Conservation (phyloP, 1,139 yeast genomes). For the Debaryomyces nepalensis region DNA sequence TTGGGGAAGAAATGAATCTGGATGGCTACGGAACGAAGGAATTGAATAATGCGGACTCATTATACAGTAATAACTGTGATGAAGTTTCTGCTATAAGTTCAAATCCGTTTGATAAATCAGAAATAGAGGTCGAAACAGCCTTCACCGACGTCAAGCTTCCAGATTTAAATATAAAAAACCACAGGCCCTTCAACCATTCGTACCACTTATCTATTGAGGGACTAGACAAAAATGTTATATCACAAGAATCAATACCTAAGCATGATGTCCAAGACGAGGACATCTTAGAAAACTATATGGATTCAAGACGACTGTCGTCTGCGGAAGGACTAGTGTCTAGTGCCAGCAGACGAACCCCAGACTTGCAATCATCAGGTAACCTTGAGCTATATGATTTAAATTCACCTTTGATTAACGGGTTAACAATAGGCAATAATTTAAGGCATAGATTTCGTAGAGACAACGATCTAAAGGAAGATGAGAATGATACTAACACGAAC, state of each 20-base stretch:
- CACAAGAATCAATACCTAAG: constrained; percentile 6
- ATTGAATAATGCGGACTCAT: background rate
- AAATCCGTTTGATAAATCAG: constrained; percentile 7
- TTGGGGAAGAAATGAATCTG: constrained; percentile 20
- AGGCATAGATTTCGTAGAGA: constrained; percentile 24
- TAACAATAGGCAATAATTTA: constrained; percentile 39
- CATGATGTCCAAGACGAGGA: constrained; percentile 28
- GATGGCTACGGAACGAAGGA: background rate
- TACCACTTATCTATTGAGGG: constrained; percentile 41
- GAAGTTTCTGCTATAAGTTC: constrained; percentile 8
- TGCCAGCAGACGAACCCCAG: constrained; percentile 13
- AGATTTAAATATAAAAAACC: background rate
- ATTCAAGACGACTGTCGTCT: constrained; percentile 28
- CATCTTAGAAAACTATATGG: constrained; percentile 41
- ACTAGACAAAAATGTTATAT: constrained; percentile 7
- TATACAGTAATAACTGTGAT: constrained; percentile 7
- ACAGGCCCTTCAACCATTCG: constrained; percentile 29
- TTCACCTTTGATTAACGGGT: constrained; percentile 44
- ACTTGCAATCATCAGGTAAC: constrained; percentile 18
- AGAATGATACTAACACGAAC: constrained; percentile 12
- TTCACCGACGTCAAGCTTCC: constrained; percentile 10
- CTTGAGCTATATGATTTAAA: constrained; percentile 35
- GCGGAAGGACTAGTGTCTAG: constrained; percentile 13
- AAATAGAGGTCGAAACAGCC: constrained; percentile 8
- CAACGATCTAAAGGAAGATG: constrained; percentile 6